A percentile compares a stretch with the other conserved stretches of the same genome.
Evolutionary conservation across 2,329 filamentous ascomycete genomes (phyloP).

Genomic region (Pseudovirgaria hyperparasitica): DNA sequence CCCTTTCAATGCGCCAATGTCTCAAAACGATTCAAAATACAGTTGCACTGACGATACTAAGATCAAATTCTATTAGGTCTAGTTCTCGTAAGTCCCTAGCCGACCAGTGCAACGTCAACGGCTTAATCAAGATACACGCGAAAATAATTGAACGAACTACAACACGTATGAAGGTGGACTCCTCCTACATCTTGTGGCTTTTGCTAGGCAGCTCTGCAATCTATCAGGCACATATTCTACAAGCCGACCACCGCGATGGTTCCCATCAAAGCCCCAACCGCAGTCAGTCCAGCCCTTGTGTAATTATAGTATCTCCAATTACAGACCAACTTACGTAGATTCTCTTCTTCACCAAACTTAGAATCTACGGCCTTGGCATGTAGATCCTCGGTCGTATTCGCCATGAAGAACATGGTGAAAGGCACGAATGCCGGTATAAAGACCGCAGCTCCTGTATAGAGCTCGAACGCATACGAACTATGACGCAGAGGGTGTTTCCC

Average conservation of each 20-base stretch:
- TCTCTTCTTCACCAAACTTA: conserved; percentile 6
- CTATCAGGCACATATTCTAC: too few species aligned
- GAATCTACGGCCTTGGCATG: conserved; percentile 8
- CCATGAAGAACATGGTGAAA: conserved; percentile 13
- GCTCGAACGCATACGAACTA: conserved; percentile 6
- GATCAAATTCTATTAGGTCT: too few species aligned
- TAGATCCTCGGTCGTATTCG: conserved; percentile 8
- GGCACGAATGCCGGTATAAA: conserved; percentile 11
- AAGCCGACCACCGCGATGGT: conserved; percentile 2
- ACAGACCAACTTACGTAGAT: conserved; percentile 9
- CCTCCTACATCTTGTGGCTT: too few species aligned
- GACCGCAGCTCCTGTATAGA: conserved; percentile 11
- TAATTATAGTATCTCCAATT: conserved; percentile 13
- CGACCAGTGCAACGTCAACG: too few species aligned
- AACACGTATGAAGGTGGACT: too few species aligned
- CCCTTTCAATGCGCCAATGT: too few species aligned
- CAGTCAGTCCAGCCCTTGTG: conserved; percentile 3
- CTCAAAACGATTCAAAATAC: too few species aligned
- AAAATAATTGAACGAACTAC: too few species aligned
- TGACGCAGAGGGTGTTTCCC: conserved; percentile 3
- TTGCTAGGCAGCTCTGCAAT: too few species aligned
- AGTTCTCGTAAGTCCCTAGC: too few species aligned
- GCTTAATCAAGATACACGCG: too few species aligned
- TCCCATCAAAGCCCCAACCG: conserved; percentile 2
- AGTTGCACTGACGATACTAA: too few species aligned